A percentile compares a stretch with the other conserved stretches of the same genome.
phyloP scores from a whole-genome alignment of 139 green algal genomes.

The Picochlorum sp. region DNA sequence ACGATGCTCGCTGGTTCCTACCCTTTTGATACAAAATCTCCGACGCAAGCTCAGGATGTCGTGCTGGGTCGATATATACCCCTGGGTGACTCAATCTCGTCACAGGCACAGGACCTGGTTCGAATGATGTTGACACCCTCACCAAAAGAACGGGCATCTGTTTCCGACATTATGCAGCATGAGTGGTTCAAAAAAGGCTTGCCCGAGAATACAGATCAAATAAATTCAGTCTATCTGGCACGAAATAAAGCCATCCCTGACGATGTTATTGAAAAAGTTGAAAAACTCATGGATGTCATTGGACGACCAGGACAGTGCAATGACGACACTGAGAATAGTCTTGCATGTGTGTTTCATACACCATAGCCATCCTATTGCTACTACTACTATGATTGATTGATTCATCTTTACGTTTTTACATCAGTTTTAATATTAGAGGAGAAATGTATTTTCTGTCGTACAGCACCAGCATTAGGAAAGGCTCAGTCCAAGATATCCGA shows the following conservation, averaged over 20 bases:
- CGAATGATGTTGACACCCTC: neutral
- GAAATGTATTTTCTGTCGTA: neutral
- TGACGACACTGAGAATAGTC: too few relatives aligned
- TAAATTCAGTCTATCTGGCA: too few relatives aligned
- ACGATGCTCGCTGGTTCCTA: conserved; percentile 73
- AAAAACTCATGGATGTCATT: too few relatives aligned
- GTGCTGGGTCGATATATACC: conserved; percentile 12
- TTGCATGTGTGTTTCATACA: too few relatives aligned
- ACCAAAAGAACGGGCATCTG: neutral
- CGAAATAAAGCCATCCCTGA: too few relatives aligned
- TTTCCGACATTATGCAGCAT: neutral
- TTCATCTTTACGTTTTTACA: too few relatives aligned
- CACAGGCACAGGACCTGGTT: neutral
- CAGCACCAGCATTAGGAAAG: conserved; percentile 7
- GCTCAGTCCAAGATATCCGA: conserved; percentile 50
- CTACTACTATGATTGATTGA: too few relatives aligned
- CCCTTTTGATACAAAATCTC: conserved; percentile 61
- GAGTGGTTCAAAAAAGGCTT: neutral
- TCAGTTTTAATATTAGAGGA: too few relatives aligned
- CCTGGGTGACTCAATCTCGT: neutral
- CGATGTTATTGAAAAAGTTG: too few relatives aligned
- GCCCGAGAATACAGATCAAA: neutral
- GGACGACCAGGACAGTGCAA: too few relatives aligned
- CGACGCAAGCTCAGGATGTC: conserved; percentile 20
- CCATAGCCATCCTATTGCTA: too few relatives aligned